Evolutionary conservation across 2,329 filamentous ascomycete genomes (phyloP), one percentile per base, ranked within the genome.

Genomic region (Macrophomina tecta): DNA sequence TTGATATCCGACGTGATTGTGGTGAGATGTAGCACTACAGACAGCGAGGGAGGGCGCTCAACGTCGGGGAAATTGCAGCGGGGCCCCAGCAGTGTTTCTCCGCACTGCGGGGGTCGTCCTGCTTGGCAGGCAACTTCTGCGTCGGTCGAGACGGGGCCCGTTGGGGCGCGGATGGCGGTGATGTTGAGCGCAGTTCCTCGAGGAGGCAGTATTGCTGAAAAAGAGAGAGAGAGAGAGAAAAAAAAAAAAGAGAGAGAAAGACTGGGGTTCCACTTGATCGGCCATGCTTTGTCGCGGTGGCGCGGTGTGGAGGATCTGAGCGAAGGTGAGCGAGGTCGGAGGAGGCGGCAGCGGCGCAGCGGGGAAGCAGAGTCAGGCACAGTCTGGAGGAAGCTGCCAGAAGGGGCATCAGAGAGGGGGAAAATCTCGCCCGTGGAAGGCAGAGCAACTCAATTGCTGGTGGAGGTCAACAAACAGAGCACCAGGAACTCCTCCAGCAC

Each of bases 1-100:
- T 7, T 18, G 52, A 38, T 4, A 18, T 40, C 52, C 52, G 52
- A 34, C 4, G 12, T 30, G 23, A 23, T 12, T 8, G 53, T 58
- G 53, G 53, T 14, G 53, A 58, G 53, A 58, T 9, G 40, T 42
- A 40, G 55, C 40, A 60, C 38, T 11, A 40, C 55, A 46, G 38
- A 38, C 14, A 8, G 40, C 18, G 55, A 61, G 40, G 28, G 30
- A 12, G 23, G 11, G 16, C 18, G 38, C 28, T 61, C 56, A 61
- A 48, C 28, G 23, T 23, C 56, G 56, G 56, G 11, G 56, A 61
- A 61, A 61, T 32, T 32, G 34, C 48, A 28, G 40, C 28, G 56
- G 56, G 56, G 55, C 56, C 16, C 40, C 40, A 7, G 12, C 18
- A 3, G 36, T 32, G 32, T 49, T 61, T 62, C 42, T 30, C 58